A percentile compares a stretch with the other conserved stretches of the same genome.
Conservation (phyloP, 1,284 basidiomycete genomes). For the Cutaneotrichosporon dermatis region DNA sequence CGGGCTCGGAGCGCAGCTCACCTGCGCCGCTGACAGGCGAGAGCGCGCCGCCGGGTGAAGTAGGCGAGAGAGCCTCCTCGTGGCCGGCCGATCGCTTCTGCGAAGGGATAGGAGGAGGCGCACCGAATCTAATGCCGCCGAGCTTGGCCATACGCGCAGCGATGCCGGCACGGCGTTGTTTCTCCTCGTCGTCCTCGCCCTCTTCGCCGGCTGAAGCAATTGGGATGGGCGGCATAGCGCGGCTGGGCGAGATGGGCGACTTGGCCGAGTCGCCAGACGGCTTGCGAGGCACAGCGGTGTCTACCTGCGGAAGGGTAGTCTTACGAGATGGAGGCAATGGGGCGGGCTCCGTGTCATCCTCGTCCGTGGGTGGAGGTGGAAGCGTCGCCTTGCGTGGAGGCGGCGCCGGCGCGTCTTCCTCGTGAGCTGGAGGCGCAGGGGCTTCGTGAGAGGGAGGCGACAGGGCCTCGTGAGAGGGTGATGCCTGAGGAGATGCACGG, state of each 20-base stretch:
- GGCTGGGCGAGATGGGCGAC: constrained; percentile 12
- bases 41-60: background rate
- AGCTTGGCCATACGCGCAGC: constrained; percentile 85
- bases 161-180: constrained; percentile 69
- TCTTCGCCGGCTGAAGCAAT: background rate
- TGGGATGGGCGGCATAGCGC: background rate
- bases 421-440: background rate
- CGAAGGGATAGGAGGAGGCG: constrained; percentile 38
- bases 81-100: background rate
- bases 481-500: no score
- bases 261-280: background rate
- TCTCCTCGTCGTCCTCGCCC: constrained; percentile 53
- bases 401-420: background rate
- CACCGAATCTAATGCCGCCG: constrained; percentile 77
- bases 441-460: constrained; percentile 1
- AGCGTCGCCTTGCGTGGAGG: constrained; percentile 1
- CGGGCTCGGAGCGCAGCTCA: constrained; percentile 8
- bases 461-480: no score
- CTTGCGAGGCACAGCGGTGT: background rate
- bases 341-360: background rate
- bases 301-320: constrained; percentile 9
- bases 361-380: background rate
- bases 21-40: constrained; percentile 4
- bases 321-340: constrained; percentile 4
- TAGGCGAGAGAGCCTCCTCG: background rate